A percentile compares a stretch with the other conserved stretches of the same genome.
phyloP scores from a whole-genome alignment of 1,139 yeast genomes.

The Saccharomycopsis hybrid region DNA sequence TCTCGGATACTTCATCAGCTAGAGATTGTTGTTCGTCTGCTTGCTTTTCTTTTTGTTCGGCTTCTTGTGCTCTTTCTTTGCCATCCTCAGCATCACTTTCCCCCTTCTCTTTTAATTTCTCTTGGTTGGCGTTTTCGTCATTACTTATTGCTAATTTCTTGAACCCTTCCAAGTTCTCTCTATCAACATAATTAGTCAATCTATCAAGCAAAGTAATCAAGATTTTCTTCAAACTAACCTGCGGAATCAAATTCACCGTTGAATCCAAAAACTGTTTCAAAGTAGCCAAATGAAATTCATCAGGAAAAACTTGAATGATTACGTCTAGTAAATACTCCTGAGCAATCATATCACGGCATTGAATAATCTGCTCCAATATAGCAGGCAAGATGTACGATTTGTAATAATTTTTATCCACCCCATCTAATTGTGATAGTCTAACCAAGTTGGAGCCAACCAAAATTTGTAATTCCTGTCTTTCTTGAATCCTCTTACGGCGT shows the following conservation, averaged over 20 bases:
- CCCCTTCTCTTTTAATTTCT: neutral
- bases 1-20: neutral
- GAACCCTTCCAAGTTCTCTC: constrained; percentile 28
- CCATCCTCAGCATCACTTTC: neutral
- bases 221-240: constrained; percentile 60
- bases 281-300: constrained; percentile 78
- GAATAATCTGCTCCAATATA: constrained; percentile 83
- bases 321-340: constrained; percentile 89
- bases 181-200: constrained; percentile 50
- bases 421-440: constrained; percentile 79
- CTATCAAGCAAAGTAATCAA: constrained; percentile 68
- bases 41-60: constrained; percentile 11
- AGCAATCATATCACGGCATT: constrained; percentile 86
- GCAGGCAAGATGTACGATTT: constrained; percentile 64
- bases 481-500: constrained; percentile 64
- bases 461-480: constrained; percentile 83
- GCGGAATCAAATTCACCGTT: constrained; percentile 63
- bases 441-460: constrained; percentile 91
- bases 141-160: constrained; percentile 8
- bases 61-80: constrained; percentile 4
- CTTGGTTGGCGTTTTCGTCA: constrained; percentile 2
- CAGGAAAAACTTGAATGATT: constrained; percentile 89
- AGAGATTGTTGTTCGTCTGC: neutral
- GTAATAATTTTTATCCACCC: constrained; percentile 60
- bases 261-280: constrained; percentile 60